A percentile compares a stretch with the other conserved stretches of the same genome.
Evolutionary conservation across 768 basidiomycete species (phyloP).

Genomic region (Boletus rubroflammeus): DNA sequence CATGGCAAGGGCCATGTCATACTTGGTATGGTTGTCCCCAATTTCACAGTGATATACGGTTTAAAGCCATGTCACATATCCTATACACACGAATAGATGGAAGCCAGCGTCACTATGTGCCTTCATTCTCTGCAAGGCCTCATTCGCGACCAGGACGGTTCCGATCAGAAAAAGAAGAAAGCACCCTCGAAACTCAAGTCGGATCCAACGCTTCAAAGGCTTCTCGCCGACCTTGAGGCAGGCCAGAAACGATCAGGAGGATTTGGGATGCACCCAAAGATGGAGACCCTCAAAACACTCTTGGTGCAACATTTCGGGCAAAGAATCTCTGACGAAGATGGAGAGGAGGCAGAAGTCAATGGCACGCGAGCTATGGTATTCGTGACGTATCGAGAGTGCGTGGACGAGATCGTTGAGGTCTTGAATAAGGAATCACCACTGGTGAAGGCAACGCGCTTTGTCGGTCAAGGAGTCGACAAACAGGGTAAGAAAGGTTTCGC

Average conservation of each 20-base stretch:
- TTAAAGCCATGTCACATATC: background rate
- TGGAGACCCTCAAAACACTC: constrained; percentile 75
- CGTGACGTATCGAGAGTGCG: constrained; percentile 82
- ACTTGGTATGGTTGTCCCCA: constrained; percentile 56
- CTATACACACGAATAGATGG: constrained; percentile 48
- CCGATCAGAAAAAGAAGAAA: constrained; percentile 37
- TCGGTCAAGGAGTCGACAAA: constrained; percentile 87
- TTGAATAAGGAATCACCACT: constrained; percentile 75
- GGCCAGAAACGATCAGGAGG: constrained; percentile 45
- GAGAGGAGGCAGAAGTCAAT: constrained; percentile 20
- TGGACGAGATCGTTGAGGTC: constrained; percentile 84
- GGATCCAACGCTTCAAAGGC: constrained; percentile 57
- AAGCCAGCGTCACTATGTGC: constrained; percentile 80
- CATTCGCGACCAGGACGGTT: constrained; percentile 37
- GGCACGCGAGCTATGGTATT: constrained; percentile 90
- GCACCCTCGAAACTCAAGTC: constrained; percentile 40
- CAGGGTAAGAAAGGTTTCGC: constrained; percentile 82
- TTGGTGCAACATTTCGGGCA: constrained; percentile 72
- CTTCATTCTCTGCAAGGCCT: constrained; percentile 58
- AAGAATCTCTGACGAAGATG: constrained; percentile 41
- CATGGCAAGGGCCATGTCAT: constrained; percentile 82
- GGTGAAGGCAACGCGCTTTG: constrained; percentile 79
- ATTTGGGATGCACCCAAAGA: constrained; percentile 81
- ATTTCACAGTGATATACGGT: background rate
- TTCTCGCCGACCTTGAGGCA: constrained; percentile 66